Percentiles rank a stretch among this genome's conserved stretches.
These are phyloP conservation scores for Xylariaceae sp. DNA, from an alignment of 2,329 filamentous ascomycete genomes.

Conservation along the genomic window DNA sequence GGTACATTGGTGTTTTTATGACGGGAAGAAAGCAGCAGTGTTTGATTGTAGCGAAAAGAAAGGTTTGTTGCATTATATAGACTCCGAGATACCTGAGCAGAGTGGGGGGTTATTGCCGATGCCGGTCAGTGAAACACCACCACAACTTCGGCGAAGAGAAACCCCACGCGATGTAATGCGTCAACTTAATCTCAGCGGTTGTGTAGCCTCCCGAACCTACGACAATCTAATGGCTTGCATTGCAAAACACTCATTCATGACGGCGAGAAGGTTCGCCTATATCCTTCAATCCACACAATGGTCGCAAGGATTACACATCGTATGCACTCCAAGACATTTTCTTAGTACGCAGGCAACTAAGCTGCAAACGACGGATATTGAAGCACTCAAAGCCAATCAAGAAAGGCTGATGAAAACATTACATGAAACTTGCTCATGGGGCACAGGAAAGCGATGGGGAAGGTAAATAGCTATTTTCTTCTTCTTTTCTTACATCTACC, in stretches of 20 bases:
- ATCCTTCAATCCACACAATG: conserved; percentile 1
- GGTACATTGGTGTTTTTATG: too few relatives aligned
- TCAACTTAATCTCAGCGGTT: background rate
- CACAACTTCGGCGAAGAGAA: too few relatives aligned
- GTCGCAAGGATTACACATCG: conserved; percentile 1
- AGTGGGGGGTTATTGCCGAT: too few relatives aligned
- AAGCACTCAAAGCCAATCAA: conserved; percentile 59
- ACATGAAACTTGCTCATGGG: conserved; percentile 71
- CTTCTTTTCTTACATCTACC: too few relatives aligned
- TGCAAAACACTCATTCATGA: background rate
- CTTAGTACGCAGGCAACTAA: conserved; percentile 14
- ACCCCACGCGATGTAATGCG: too few relatives aligned
- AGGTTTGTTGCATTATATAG: too few relatives aligned
- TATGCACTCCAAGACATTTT: conserved; percentile 6
- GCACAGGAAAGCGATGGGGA: conserved; percentile 70
- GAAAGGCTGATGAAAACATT: conserved; percentile 66
- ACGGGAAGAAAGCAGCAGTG: too few relatives aligned
- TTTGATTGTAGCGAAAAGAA: too few relatives aligned
- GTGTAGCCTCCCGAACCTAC: too few relatives aligned
- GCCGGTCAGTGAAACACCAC: too few relatives aligned
- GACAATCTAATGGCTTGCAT: background rate
- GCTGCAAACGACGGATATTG: conserved; percentile 16
- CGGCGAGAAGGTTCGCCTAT: conserved; percentile 6
- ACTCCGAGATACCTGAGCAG: too few relatives aligned
- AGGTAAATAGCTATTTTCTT: conserved; percentile 48